A percentile compares a stretch with the other conserved stretches of the same genome.
phyloP scores from a whole-genome alignment of 768 basidiomycete genomes.

The Leccinum imitatum region DNA sequence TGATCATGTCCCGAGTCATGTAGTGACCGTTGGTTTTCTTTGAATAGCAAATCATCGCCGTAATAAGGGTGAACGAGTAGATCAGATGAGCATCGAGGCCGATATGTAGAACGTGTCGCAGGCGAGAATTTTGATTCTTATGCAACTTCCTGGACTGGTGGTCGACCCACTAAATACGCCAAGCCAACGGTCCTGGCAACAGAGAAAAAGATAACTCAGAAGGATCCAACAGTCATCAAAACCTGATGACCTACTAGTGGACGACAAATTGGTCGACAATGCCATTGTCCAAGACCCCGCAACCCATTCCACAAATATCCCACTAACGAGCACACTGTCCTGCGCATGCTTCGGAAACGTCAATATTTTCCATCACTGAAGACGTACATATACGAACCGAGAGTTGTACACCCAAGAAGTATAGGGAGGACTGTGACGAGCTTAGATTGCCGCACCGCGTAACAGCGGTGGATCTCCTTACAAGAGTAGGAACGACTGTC shows the following conservation, averaged over 20 bases:
- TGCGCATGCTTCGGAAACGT: conserved; percentile 21
- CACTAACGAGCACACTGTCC: conserved; percentile 26
- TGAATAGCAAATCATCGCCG: conserved; percentile 31
- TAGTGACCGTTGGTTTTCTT: conserved; percentile 31
- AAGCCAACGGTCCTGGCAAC: conserved; percentile 25
- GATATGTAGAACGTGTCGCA: conserved; percentile 23
- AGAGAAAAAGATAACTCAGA: background rate
- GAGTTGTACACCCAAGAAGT: conserved; percentile 29
- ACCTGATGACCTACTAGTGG: conserved; percentile 25
- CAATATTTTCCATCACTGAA: background rate
- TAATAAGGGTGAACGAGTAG: conserved; percentile 36
- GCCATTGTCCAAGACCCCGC: conserved; percentile 33
- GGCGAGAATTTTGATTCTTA: conserved; percentile 2
- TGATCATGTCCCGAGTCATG: conserved; percentile 37
- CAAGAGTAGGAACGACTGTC: too few species aligned
- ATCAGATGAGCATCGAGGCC: conserved; percentile 38
- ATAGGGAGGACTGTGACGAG: conserved; percentile 27
- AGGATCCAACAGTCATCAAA: background rate
- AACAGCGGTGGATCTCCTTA: conserved; percentile 26
- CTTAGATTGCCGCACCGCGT: conserved; percentile 33
- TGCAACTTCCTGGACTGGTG: conserved; percentile 15
- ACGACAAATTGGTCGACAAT: conserved; percentile 33
- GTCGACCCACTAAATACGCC: conserved; percentile 33
- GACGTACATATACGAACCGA: conserved; percentile 14
- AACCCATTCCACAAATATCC: conserved; percentile 32